Evolutionary conservation across 2,329 filamentous ascomycete genomes (phyloP), one percentile per base, ranked within the genome.

Genomic region (Cladophialophora carrionii): DNA sequence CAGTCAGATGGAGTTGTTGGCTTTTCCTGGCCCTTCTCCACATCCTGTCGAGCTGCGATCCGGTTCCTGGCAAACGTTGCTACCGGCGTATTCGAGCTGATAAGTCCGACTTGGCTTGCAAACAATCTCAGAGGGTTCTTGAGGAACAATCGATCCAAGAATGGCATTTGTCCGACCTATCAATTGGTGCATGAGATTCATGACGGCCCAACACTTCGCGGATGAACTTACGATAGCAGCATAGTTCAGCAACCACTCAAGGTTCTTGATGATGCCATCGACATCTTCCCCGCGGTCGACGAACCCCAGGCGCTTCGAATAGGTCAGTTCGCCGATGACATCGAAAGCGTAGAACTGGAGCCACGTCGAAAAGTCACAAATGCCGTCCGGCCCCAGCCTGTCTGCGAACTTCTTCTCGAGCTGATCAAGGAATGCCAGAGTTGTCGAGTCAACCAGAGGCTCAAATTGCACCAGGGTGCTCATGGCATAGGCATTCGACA

Each of bases 391-490:
- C 3, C 60, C 52, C 20, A 52, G 34, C 67, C 4, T 68, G 64
- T 86, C 85, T 12, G 79, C 81, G 69, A 82, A 88, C 3, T 87
- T 73, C 1, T 80, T 78, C 68, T 85, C 80, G 0, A 86, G 88
- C 74, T 86, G 85, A 26, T 81, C 76, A 12, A 93, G 82, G 74
- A 92, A 93, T 1, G 90, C 78, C 68, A 85, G 84, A 0, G 88
- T 88, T 0, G 89, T 91, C 70, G 87, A 88, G 74, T 91, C 89
- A 37, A 94, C 90, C 34, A 91, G 88, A 0, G 90, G 89, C 73
- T 95, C 91, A 26, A 68, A 66, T 34, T 63, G 60, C 7, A 68
- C 63, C 32, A 68, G 54, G 3, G 65, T 79, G 22, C 72, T 77
- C 73, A 82, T 76, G 1, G 77, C 74, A 64, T 81, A 81, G 0